phyloP scores from a whole-genome alignment of 768 basidiomycete genomes.

The Holtermannia corniformis region DNA sequence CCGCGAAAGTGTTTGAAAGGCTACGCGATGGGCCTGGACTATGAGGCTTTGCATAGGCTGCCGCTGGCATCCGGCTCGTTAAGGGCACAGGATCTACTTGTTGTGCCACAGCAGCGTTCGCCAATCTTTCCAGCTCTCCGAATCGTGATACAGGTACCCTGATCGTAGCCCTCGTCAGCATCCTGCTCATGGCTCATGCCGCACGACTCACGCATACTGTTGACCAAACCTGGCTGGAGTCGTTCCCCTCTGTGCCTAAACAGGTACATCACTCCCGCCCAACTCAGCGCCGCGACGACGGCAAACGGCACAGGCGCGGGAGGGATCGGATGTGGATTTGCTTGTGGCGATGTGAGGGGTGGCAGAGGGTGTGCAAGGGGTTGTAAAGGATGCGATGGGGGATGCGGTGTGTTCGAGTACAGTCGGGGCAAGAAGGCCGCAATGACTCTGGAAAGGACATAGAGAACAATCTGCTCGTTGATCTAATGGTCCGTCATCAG shows the following conservation, averaged over 20 bases:
- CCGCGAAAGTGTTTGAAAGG: too few species aligned
- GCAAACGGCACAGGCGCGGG: constrained; percentile 78
- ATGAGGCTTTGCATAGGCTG: too few species aligned
- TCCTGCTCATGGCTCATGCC: neutral
- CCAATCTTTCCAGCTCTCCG: constrained; percentile 71
- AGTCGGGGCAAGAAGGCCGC: constrained; percentile 81
- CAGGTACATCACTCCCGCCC: constrained; percentile 96
- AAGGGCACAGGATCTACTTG: constrained; percentile 51
- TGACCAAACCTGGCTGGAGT: constrained; percentile 96
- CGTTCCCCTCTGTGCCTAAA: constrained; percentile 78
- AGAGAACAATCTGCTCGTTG: constrained; percentile 72
- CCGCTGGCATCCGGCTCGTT: too few species aligned
- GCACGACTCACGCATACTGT: constrained; percentile 58
- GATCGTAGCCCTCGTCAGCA: too few species aligned
- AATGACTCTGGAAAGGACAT: constrained; percentile 84
- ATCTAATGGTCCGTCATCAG: constrained; percentile 21
- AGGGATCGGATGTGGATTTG: constrained; percentile 54
- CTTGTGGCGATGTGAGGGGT: constrained; percentile 33
- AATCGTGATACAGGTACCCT: constrained; percentile 82
- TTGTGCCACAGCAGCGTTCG: constrained; percentile 88
- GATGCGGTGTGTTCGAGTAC: constrained; percentile 41
- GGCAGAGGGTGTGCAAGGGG: constrained; percentile 37
- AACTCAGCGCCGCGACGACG: constrained; percentile 73
- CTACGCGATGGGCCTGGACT: too few species aligned
- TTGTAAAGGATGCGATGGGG: constrained; percentile 39